Percentiles rank a stretch among this genome's conserved stretches.
Conservation (phyloP, 768 basidiomycete genomes). For the Suillus sp. region DNA sequence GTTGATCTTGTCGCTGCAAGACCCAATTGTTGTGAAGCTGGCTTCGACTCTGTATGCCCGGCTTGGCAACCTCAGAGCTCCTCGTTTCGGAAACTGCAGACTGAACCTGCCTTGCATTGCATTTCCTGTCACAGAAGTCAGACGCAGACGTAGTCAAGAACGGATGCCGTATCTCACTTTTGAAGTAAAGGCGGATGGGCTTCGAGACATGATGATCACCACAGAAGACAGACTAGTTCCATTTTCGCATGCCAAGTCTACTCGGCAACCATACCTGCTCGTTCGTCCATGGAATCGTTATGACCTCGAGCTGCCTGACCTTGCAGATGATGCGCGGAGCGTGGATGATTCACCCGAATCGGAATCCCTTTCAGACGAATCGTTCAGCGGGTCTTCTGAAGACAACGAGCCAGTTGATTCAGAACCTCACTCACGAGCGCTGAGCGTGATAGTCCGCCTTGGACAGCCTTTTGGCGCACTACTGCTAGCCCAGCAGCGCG, state of each 20-base stretch:
- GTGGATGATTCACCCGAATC: not conserved
- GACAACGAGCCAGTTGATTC: not conserved
- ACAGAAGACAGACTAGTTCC: not conserved
- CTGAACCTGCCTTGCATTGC: not conserved
- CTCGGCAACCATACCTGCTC: not conserved
- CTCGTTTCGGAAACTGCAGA: not conserved
- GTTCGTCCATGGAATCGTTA: not conserved
- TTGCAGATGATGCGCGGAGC: not conserved
- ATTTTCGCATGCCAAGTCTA: not conserved
- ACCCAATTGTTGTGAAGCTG: not conserved
- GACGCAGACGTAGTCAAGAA: not conserved
- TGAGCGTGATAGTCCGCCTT: not conserved
- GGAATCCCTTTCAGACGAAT: not conserved
- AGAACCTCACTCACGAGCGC: not conserved
- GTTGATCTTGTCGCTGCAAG: not conserved
- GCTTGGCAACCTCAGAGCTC: not conserved
- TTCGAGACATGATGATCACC: not conserved
- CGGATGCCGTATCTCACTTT: not conserved
- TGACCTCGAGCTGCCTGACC: not conserved
- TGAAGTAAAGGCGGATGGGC: not conserved
- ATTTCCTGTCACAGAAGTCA: not conserved
- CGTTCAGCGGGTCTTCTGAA: not conserved
- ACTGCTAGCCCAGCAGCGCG: not conserved
- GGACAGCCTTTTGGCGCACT: conserved; percentile 6
- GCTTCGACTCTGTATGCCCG: not conserved